phyloP scores from a whole-genome alignment of 2,329 filamentous ascomycete genomes.

The Penicillium sp. region DNA sequence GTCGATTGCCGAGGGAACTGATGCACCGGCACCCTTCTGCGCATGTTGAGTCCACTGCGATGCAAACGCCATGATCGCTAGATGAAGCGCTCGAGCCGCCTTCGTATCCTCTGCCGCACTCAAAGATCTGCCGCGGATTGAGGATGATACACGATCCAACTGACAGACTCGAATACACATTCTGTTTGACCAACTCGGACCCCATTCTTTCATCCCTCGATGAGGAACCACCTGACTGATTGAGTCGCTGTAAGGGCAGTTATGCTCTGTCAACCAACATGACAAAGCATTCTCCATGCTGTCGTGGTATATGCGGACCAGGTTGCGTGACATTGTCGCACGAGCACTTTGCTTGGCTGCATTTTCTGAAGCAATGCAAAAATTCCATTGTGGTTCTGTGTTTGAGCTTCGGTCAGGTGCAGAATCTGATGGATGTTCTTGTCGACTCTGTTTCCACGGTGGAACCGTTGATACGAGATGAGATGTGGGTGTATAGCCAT shows the following conservation, averaged over 20 bases:
- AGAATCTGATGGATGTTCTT: not conserved
- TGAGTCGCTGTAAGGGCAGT: conserved; percentile 41
- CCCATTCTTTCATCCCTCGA: conserved; percentile 29
- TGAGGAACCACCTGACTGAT: conserved; percentile 13
- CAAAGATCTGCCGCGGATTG: conserved; percentile 37
- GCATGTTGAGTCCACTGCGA: conserved; percentile 39
- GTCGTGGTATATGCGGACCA: conserved; percentile 46
- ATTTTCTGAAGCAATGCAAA: conserved; percentile 20
- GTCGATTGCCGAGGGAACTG: conserved; percentile 8
- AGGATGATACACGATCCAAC: conserved; percentile 39
- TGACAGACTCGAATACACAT: conserved; percentile 46
- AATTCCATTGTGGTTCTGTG: not conserved
- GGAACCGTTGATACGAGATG: not conserved
- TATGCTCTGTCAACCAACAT: conserved; percentile 46
- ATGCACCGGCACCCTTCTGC: conserved; percentile 10
- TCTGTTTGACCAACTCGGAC: conserved; percentile 42
- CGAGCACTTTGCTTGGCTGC: conserved; percentile 36
- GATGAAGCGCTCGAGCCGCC: conserved; percentile 41
- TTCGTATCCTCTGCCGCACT: conserved; percentile 38
- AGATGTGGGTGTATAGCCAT: not conserved
- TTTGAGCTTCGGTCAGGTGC: not conserved
- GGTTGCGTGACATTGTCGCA: conserved; percentile 35
- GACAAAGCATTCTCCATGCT: conserved; percentile 46
- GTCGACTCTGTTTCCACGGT: not conserved
- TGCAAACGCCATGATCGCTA: conserved; percentile 45